These are phyloP conservation scores for Pholiota microspora DNA, from an alignment of 768 basidiomycete genomes.

Conservation along the genomic window DNA sequence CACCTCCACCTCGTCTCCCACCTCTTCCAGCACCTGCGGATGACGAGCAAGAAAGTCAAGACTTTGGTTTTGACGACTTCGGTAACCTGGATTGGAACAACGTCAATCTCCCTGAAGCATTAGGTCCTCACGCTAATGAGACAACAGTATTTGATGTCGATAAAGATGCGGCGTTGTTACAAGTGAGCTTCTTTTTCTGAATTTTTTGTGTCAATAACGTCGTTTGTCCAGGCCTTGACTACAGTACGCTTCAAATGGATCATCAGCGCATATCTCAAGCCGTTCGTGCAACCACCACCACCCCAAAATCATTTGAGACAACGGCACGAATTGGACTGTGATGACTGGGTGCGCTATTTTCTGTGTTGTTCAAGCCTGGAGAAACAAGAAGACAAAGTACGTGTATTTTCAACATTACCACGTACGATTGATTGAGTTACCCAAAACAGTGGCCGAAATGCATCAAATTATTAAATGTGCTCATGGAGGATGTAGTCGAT, in stretches of 20 bases:
- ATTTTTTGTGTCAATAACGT: background rate
- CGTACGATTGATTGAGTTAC: background rate
- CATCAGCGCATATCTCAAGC: background rate
- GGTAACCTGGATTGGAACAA: slow-evolving; percentile 60
- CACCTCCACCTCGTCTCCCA: slow-evolving; percentile 35
- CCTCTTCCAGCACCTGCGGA: slow-evolving; percentile 19
- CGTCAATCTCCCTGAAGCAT: slow-evolving; percentile 48
- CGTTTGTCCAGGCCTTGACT: slow-evolving; percentile 3
- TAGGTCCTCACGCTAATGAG: slow-evolving; percentile 17
- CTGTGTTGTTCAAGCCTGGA: slow-evolving; percentile 61
- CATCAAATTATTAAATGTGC: slow-evolving; percentile 8
- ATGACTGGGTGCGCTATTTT: slow-evolving; percentile 71
- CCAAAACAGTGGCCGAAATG: background rate
- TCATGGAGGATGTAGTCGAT: background rate
- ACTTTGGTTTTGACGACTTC: slow-evolving; percentile 58
- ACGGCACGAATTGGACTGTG: slow-evolving; percentile 33
- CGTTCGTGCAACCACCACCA: background rate
- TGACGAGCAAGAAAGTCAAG: slow-evolving; percentile 71
- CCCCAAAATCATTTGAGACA: slow-evolving; percentile 8
- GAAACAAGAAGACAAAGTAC: slow-evolving; percentile 34
- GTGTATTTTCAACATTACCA: slow-evolving; percentile 5
- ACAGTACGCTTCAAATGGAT: background rate
- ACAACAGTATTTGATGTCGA: background rate
- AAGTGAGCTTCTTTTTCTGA: slow-evolving; percentile 7
- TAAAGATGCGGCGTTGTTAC: slow-evolving; percentile 8